phyloP scores from a whole-genome alignment of 805 yeast genomes.

The Suhomyces pyralidae region DNA sequence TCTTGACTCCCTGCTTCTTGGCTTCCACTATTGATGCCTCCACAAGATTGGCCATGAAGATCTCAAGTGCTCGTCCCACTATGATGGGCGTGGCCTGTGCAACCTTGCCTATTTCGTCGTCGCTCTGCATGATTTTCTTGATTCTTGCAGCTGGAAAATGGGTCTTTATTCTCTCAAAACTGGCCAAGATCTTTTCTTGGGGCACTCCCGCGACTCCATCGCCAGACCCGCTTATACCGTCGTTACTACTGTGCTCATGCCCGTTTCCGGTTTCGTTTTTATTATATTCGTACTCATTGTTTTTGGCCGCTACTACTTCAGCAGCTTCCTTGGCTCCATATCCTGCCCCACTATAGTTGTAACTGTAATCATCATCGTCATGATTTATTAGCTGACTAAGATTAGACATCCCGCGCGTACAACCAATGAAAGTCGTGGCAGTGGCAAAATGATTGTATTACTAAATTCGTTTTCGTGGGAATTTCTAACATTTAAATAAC shows the following conservation, averaged over 20 bases:
- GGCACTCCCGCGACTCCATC: slow-evolving; percentile 9
- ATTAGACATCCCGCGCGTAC: slow-evolving; percentile 18
- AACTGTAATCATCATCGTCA: slow-evolving; percentile 16
- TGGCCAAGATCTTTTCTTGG: slow-evolving; percentile 29
- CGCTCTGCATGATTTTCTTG: slow-evolving; percentile 95
- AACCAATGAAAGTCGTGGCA: slow-evolving; percentile 1
- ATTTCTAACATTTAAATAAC: slow-evolving; percentile 5
- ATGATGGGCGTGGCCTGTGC: slow-evolving; percentile 99
- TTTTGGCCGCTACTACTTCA: neutral
- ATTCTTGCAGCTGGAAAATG: slow-evolving; percentile 92
- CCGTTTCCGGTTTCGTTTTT: slow-evolving; percentile 1
- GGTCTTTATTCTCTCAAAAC: slow-evolving; percentile 60
- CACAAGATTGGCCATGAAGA: slow-evolving; percentile 85
- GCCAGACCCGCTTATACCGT: neutral
- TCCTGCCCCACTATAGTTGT: slow-evolving; percentile 8
- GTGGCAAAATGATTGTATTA: slow-evolving; percentile 2
- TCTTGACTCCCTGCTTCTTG: slow-evolving; percentile 64
- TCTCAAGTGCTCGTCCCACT: slow-evolving; percentile 91
- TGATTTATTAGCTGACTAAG: slow-evolving; percentile 26
- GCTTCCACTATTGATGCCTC: slow-evolving; percentile 82
- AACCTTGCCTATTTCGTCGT: slow-evolving; percentile 97
- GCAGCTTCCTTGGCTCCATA: slow-evolving; percentile 1
- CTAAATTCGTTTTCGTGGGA: slow-evolving; percentile 2
- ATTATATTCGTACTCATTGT: slow-evolving; percentile 3
- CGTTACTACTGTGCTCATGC: neutral